Evolutionary conservation across 805 yeast genomes (phyloP).

Genomic region (Candida multigemmis): DNA sequence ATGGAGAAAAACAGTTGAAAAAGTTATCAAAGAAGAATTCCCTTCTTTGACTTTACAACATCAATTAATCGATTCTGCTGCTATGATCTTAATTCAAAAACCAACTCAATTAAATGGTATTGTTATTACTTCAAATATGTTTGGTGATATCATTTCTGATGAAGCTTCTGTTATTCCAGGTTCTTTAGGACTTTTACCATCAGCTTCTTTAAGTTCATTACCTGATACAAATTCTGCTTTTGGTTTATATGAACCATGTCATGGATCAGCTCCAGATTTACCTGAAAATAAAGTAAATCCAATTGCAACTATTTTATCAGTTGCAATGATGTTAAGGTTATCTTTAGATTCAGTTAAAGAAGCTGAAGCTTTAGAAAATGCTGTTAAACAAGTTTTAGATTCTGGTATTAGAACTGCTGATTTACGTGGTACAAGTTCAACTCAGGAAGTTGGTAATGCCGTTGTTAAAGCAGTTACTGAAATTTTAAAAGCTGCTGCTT

Average conservation of each 20-base stretch:
- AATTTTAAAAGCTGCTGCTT: conserved; percentile 21
- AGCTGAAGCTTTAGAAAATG: conserved; percentile 82
- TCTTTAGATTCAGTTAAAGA: conserved; percentile 77
- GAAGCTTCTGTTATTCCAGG: conserved; percentile 99
- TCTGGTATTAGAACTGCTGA: conserved; percentile 86
- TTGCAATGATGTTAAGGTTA: conserved; percentile 94
- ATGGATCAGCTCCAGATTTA: conserved; percentile 97
- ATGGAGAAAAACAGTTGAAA: conserved; percentile 91
- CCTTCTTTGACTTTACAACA: conserved; percentile 83
- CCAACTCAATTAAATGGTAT: conserved; percentile 92
- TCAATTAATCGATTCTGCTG: conserved; percentile 97
- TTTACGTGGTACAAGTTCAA: conserved; percentile 74
- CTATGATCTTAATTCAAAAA: conserved; percentile 89
- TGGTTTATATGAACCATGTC: conserved; percentile 97
- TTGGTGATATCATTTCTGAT: conserved; percentile 96
- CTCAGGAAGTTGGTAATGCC: conserved; percentile 92
- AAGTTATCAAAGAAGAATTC: conserved; percentile 78
- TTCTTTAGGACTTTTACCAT: conserved; percentile 89
- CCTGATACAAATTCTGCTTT: conserved; percentile 93
- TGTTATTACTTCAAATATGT: conserved; percentile 90
- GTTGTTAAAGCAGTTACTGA: conserved; percentile 64
- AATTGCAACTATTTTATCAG: conserved; percentile 87
- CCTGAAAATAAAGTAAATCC: conserved; percentile 87
- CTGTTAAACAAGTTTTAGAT: conserved; percentile 78
- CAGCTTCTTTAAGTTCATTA: conserved; percentile 93